Base-by-base conservation (phyloP, 2,329 filamentous ascomycete species). In the Claviceps africana region DNA sequence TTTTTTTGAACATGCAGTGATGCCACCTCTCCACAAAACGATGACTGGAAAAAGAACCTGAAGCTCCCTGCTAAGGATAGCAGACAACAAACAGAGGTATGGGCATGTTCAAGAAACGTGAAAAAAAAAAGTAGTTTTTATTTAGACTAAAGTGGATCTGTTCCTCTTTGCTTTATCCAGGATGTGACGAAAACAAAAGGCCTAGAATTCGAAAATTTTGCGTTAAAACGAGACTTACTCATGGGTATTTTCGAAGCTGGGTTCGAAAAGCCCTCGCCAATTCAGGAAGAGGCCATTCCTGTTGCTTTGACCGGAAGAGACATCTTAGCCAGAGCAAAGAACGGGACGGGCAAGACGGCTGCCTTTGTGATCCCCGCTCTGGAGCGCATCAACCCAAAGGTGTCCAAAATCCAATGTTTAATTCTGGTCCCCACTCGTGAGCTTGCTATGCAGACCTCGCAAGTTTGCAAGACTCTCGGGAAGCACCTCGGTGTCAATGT, bases 181-280 rank as follows among this genome's bases (percentile, higher is more conserved):
- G 93, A 98, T 86, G 94, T 98, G 56, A 97, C 91, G 53, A 90
- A 89, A 62, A 98, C 91, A 33, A 97, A 96, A 73, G 93, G 93
- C 55, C 77, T 98, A 56, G 93, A 98, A 61, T 98, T 96, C 65
- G 94, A 98, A 70, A 88, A 97, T 60, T 96, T 98, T 67, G 86
- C 86, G 59, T 84, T 98, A 61, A 95, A 95, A 75, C 81, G 93
- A 66, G 88, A 95, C 66, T 75, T 98, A 56, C 81, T 98, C 73
- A 98, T 97, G 91, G 93, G 93, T 56, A 97, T 98, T 59, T 98
- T 97, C 69, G 93, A 98, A 74, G 93, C 93, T 60, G 93, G 93
- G 57, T 98, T 96, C 69, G 93, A 98, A 69, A 96, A 95, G 72
- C 93, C 93, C 17, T 98, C 93, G 53, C 93, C 93, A 11, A 98